Evolutionary conservation across 2,329 filamentous ascomycete species (phyloP), one percentile per base, ranked within the genome.

Genomic region (Teratosphaeriaceae sp.): DNA sequence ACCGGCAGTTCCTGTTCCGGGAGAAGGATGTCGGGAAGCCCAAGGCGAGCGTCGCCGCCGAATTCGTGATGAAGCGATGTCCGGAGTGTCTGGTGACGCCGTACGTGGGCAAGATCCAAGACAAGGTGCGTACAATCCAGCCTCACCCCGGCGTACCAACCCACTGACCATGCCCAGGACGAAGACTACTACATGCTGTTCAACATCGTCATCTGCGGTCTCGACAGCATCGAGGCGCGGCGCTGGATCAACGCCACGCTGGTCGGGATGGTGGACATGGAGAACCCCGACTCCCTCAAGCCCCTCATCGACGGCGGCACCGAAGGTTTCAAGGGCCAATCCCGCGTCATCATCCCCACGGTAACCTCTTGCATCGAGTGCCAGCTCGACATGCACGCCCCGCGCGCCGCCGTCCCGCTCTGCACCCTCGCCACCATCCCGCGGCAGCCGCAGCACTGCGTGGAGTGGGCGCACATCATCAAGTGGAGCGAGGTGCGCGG

Each of bases 391-490:
- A 96, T 98, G 85, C 89, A 97, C 64, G 90, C 92, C 1, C 94
- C 92, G n/a, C 80, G 90, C 41, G 86, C 88, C n/a, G 88, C 92
- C 12, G 90, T 98, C 0, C 92, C 92, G 1, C 82, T 98, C 21
- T 98, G 92, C 65, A 98, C 92, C 3, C 82, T 98, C 45, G 92
- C 92, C 13, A 94, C 88, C 15, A 97, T 98, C 53, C 92, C 92
- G 8, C 85, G 92, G 12, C 92, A 98, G 62, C 92, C 92, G 1
- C 89, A 97, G 64, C 92, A 98, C 68, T 98, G 92, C 64, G 86
- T 98, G 59, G 92, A 98, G 68, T 98, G 92, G 92, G 94, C 92
- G 0, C 90, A 97, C 63, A 84, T 97, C 59, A 96, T 98, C 50
- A 92, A 92, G 30, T 98, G 92, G 92, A 88, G 95, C 49, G 78